These are phyloP conservation scores for Cyberlindnera meyerae DNA, from an alignment of 805 yeast species.

Conservation along the genomic window DNA sequence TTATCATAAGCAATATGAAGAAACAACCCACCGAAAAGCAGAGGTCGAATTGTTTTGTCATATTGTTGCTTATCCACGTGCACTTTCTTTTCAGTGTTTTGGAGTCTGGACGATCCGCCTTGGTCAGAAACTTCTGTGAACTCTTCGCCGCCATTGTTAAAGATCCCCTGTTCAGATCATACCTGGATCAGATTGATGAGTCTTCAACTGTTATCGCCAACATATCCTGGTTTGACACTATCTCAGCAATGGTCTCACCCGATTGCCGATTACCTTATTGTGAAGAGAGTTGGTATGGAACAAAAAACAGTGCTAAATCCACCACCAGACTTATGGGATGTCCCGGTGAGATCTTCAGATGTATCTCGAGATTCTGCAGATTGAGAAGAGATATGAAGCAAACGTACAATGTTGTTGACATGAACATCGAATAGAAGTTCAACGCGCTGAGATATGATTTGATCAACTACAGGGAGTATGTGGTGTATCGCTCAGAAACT, in stretches of 20 bases:
- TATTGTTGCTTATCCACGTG: constrained; percentile 47
- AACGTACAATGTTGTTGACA: constrained; percentile 11
- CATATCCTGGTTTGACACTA: constrained; percentile 58
- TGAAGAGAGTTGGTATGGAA: constrained; percentile 49
- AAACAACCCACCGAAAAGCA: constrained; percentile 30
- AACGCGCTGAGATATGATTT: constrained; percentile 32
- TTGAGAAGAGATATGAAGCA: constrained; percentile 29
- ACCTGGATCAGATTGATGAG: constrained; percentile 43
- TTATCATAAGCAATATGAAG: constrained; percentile 34
- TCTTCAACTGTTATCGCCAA: constrained; percentile 44
- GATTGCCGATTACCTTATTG: constrained; percentile 53
- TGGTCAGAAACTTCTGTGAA: constrained; percentile 44
- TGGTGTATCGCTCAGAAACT: constrained; percentile 22
- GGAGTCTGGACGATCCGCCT: constrained; percentile 50
- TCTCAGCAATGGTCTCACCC: constrained; percentile 50
- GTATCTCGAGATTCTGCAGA: constrained; percentile 41
- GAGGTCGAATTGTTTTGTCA: constrained; percentile 41
- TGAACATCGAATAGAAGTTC: constrained; percentile 23
- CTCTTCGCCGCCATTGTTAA: constrained; percentile 46
- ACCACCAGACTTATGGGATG: constrained; percentile 55
- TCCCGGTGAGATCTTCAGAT: constrained; percentile 51
- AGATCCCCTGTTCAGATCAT: constrained; percentile 38
- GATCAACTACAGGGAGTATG: constrained; percentile 45
- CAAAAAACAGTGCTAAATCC: constrained; percentile 36
- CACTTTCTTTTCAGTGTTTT: constrained; percentile 49